Conservation (phyloP, 1,284 basidiomycete genomes). For the Amylostereum chailletii region DNA sequence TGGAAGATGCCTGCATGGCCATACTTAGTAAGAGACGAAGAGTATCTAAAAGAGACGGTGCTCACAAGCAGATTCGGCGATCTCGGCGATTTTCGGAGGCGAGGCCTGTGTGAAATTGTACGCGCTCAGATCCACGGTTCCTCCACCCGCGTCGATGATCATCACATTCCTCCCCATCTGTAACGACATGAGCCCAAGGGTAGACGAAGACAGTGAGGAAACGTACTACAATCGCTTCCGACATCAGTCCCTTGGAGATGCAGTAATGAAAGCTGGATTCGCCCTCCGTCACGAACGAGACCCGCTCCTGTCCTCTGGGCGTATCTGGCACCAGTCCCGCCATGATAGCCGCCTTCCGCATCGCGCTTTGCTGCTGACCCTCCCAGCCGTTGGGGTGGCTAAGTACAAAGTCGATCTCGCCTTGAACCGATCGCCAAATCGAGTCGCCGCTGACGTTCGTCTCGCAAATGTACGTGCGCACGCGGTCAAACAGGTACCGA, state of each 20-base stretch:
- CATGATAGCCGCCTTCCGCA: constrained; percentile 21
- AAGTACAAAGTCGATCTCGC: constrained; percentile 21
- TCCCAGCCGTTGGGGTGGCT: constrained; percentile 32
- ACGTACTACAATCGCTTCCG: constrained; percentile 18
- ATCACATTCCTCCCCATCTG: constrained; percentile 8
- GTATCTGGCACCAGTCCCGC: constrained; percentile 19
- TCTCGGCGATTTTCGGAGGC: constrained; percentile 7
- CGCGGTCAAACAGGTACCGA: constrained; percentile 4
- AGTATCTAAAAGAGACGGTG: no score
- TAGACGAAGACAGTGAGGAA: not conserved
- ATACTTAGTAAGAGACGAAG: not conserved
- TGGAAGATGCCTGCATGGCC: constrained; percentile 22
- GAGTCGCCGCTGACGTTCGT: constrained; percentile 7
- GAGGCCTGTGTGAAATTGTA: constrained; percentile 2
- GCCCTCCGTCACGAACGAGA: constrained; percentile 35
- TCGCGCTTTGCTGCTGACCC: constrained; percentile 23
- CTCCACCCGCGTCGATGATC: constrained; percentile 12
- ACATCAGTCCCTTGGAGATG: constrained; percentile 23
- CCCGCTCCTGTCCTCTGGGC: constrained; percentile 18
- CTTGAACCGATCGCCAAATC: constrained; percentile 1
- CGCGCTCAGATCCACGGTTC: constrained; percentile 12
- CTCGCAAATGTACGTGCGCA: not conserved
- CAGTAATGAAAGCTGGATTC: constrained; percentile 37
- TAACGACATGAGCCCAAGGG: not conserved
- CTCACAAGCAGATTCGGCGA: constrained; percentile 7